A percentile compares a stretch with the other conserved stretches of the same genome.
These are phyloP conservation scores for Gyrodon lividus DNA, from an alignment of 768 basidiomycete species.

Conservation along the genomic window DNA sequence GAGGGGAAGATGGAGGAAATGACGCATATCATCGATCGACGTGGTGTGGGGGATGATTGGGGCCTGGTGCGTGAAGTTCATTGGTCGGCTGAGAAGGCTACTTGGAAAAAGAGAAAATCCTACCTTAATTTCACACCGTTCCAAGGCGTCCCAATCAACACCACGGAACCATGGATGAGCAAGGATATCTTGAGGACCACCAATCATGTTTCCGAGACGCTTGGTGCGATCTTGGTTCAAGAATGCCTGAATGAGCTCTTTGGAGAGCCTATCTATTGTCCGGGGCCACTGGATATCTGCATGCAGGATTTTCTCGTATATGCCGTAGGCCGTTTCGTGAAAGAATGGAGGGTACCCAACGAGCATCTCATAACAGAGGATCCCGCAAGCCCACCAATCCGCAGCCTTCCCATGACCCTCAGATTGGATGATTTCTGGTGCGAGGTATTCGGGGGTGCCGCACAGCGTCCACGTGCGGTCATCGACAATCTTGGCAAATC, in stretches of 20 bases:
- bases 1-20: constrained; percentile 80
- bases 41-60: constrained; percentile 84
- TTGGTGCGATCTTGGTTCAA: constrained; percentile 90
- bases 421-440: constrained; percentile 96
- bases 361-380: constrained; percentile 97
- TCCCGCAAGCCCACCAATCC: constrained; percentile 99
- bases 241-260: constrained; percentile 84
- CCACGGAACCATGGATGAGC: constrained; percentile 95
- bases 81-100: constrained; percentile 1
- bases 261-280: constrained; percentile 85
- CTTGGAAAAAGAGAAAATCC: constrained; percentile 24
- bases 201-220: constrained; percentile 89
- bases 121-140: constrained; percentile 83
- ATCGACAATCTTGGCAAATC: constrained; percentile 96
- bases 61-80: constrained; percentile 47
- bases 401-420: constrained; percentile 98
- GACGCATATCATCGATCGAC: constrained; percentile 79
- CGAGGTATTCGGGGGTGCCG: constrained; percentile 94
- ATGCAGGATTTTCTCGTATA: constrained; percentile 95
- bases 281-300: constrained; percentile 90
- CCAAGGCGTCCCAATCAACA: constrained; percentile 88
- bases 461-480: constrained; percentile 98
- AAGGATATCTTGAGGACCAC: constrained; percentile 88
- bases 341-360: constrained; percentile 99
- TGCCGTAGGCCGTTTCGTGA: constrained; percentile 95